Evolutionary conservation across 805 yeast genomes (phyloP).

Genomic region (Candida montana): DNA sequence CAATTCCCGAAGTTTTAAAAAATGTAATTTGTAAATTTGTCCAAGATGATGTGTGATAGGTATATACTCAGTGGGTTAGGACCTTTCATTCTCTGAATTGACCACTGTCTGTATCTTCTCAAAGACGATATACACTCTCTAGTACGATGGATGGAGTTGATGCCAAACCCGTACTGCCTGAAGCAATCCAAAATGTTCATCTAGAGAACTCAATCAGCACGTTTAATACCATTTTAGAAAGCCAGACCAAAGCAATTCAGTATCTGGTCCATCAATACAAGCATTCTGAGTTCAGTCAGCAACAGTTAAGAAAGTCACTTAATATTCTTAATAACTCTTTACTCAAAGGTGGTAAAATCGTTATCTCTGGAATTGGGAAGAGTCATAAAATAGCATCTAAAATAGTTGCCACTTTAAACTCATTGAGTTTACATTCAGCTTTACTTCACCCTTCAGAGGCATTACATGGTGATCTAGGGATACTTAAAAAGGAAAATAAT

Average conservation of each 20-base stretch:
- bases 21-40: not conserved
- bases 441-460: slow-evolving; percentile 82
- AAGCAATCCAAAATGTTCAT: slow-evolving; percentile 11
- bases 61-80: too few relatives aligned
- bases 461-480: slow-evolving; percentile 84
- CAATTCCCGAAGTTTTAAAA: not conserved
- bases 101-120: too few relatives aligned
- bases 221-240: slow-evolving; percentile 36
- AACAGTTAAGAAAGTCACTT: slow-evolving; percentile 39
- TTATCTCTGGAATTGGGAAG: slow-evolving; percentile 82
- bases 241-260: slow-evolving; percentile 43
- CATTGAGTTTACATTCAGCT: slow-evolving; percentile 65
- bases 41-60: too few relatives aligned
- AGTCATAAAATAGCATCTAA: slow-evolving; percentile 75
- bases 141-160: too few relatives aligned
- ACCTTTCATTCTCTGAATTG: too few relatives aligned
- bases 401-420: slow-evolving; percentile 75
- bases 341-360: slow-evolving; percentile 57
- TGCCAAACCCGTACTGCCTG: not conserved
- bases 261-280: slow-evolving; percentile 42
- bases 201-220: slow-evolving; percentile 24
- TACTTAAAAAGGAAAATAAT: slow-evolving; percentile 46
- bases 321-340: slow-evolving; percentile 32
- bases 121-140: not conserved
- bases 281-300: slow-evolving; percentile 39